Evolutionary conservation across 805 yeast species (phyloP).

Genomic region (Sugiyamaella floridensis): DNA sequence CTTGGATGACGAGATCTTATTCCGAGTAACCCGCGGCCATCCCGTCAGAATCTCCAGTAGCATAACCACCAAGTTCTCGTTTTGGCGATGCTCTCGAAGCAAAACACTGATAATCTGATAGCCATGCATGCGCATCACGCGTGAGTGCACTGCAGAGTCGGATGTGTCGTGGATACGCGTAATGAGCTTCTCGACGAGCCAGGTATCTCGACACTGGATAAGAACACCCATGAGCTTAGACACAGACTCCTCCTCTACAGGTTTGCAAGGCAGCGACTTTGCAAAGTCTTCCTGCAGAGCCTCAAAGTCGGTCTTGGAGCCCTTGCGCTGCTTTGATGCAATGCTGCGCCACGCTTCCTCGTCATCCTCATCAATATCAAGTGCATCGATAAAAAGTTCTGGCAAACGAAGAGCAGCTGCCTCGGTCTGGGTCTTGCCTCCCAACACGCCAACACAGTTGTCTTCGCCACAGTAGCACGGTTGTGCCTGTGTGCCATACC

Average conservation of each 20-base stretch:
- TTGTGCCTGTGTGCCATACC: conserved; percentile 93
- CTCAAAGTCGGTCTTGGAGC: conserved; percentile 9
- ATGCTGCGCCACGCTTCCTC: conserved; percentile 41
- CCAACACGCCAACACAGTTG: conserved; percentile 87
- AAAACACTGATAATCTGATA: conserved; percentile 67
- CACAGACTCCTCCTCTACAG: conserved; percentile 53
- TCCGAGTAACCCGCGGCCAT: conserved; percentile 73
- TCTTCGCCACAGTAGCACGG: conserved; percentile 90
- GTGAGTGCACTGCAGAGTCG: conserved; percentile 45
- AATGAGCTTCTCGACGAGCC: conserved; percentile 59
- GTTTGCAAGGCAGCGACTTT: conserved; percentile 46
- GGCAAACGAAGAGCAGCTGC: conserved; percentile 74
- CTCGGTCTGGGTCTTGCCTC: conserved; percentile 96
- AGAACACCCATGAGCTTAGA: conserved; percentile 74
- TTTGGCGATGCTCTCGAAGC: conserved; percentile 37
- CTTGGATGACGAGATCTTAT: conserved; percentile 66
- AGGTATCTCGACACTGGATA: conserved; percentile 64
- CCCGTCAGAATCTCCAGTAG: conserved; percentile 50
- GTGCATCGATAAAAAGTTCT: conserved; percentile 73
- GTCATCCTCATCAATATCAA: conserved; percentile 64
- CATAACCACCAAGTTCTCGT: conserved; percentile 37
- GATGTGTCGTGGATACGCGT: conserved; percentile 55
- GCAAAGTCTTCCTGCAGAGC: conserved; percentile 54
- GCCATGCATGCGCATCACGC: conserved; percentile 77
- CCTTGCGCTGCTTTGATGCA: conserved; percentile 42